A percentile compares a stretch with the other conserved stretches of the same genome.
Conservation (phyloP, 176 grass and related monocot genomes). For the Carex pumila region DNA sequence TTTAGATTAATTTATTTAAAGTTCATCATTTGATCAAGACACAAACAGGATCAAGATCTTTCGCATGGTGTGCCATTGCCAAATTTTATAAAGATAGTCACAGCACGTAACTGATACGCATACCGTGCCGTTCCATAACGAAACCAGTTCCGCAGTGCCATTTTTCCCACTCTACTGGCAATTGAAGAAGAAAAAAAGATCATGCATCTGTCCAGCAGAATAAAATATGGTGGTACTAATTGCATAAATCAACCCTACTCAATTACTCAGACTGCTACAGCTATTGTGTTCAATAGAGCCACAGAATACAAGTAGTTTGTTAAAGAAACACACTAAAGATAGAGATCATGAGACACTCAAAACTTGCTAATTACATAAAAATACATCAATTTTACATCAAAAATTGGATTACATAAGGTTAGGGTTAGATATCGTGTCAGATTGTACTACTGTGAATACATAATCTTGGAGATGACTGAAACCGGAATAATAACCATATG, state of each 20-base stretch:
- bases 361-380: constrained; percentile 17
- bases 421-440: neutral
- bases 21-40: no score
- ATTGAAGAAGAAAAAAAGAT: neutral
- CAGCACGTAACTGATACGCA: no score
- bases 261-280: neutral
- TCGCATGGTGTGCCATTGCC: no score
- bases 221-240: neutral
- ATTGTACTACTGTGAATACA: constrained; percentile 7
- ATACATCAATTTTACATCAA: constrained; percentile 13
- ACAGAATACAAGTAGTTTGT: neutral
- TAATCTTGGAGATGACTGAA: constrained; percentile 63
- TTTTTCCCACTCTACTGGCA: no score
- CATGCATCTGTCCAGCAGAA: neutral
- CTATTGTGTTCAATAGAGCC: neutral
- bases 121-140: no score
- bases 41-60: no score
- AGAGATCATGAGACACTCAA: constrained; percentile 5
- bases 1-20: no score
- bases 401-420: constrained; percentile 15
- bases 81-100: no score
- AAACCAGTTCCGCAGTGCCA: no score
- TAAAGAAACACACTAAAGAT: constrained; percentile 2
- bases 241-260: neutral
- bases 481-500: constrained; percentile 57